These are phyloP conservation scores for Chalciporus sp. DNA, from an alignment of 1,284 basidiomycete species.

Conservation along the genomic window DNA sequence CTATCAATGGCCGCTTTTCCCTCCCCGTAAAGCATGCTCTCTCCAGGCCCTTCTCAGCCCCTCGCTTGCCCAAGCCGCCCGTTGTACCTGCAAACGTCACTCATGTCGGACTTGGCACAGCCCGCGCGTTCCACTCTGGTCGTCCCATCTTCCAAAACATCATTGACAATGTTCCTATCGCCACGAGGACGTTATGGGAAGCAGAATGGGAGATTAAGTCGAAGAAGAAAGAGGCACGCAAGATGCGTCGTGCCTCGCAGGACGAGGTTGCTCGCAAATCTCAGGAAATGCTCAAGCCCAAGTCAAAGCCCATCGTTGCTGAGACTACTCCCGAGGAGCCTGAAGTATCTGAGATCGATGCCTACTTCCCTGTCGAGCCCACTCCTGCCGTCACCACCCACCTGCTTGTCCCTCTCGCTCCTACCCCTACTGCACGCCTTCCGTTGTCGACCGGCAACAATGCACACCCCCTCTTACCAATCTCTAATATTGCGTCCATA, in stretches of 20 bases:
- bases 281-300: constrained; percentile 41
- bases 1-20: constrained; percentile 49
- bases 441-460: constrained; percentile 46
- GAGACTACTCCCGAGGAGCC: constrained; percentile 13
- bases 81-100: constrained; percentile 49
- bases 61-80: constrained; percentile 60
- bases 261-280: constrained; percentile 20
- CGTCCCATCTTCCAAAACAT: constrained; percentile 77
- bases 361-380: constrained; percentile 56
- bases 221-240: constrained; percentile 45
- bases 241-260: constrained; percentile 36
- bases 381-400: constrained; percentile 56
- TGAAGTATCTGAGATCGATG: constrained; percentile 49
- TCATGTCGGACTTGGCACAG: constrained; percentile 72
- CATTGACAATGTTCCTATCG: constrained; percentile 73
- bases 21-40: constrained; percentile 54
- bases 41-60: constrained; percentile 41
- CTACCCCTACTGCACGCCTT: constrained; percentile 64
- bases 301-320: constrained; percentile 24
- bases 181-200: constrained; percentile 68
- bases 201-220: constrained; percentile 64
- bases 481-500: constrained; percentile 52
- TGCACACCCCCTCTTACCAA: constrained; percentile 51
- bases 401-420: constrained; percentile 73
- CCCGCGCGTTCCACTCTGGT: constrained; percentile 69